Evolutionary conservation across 805 yeast genomes (phyloP).

Genomic region (Candida wancherniae): DNA sequence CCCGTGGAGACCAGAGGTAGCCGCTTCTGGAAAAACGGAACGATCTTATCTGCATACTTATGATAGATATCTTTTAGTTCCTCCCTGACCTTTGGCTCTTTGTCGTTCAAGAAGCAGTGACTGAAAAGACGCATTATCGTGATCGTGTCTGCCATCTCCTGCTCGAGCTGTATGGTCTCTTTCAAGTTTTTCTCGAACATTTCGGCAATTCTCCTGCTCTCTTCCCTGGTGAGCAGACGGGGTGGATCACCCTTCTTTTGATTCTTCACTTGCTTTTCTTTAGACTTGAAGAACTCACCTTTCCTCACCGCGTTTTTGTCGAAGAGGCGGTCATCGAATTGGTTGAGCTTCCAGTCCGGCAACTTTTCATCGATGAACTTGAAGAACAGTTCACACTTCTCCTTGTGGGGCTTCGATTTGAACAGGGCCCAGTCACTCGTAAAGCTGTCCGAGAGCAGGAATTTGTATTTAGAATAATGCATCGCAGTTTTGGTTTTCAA

Average conservation of each 20-base stretch:
- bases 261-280: constrained; percentile 4
- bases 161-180: constrained; percentile 7
- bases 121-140: constrained; percentile 14
- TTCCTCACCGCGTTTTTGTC: constrained; percentile 13
- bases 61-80: constrained; percentile 5
- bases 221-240: constrained; percentile 5
- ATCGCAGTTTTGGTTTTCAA: constrained; percentile 5
- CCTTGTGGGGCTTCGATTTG: constrained; percentile 4
- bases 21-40: constrained; percentile 8
- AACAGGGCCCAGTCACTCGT: constrained; percentile 11
- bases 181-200: constrained; percentile 2
- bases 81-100: constrained; percentile 1
- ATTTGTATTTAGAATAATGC: constrained; percentile 13
- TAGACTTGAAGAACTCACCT: constrained; percentile 3
- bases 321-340: constrained; percentile 4
- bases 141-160: constrained; percentile 17
- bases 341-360: constrained; percentile 12
- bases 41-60: constrained; percentile 8
- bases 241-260: constrained; percentile 2
- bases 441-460: constrained; percentile 8
- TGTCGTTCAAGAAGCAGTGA: constrained; percentile 12
- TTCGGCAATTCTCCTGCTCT: constrained; percentile 1
- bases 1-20: constrained; percentile 3
- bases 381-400: constrained; percentile 12
- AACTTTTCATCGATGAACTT: constrained; percentile 5